Evolutionary conservation across 164 flowering plant genomes (phyloP).

Genomic region (Aristolochia contorta): DNA sequence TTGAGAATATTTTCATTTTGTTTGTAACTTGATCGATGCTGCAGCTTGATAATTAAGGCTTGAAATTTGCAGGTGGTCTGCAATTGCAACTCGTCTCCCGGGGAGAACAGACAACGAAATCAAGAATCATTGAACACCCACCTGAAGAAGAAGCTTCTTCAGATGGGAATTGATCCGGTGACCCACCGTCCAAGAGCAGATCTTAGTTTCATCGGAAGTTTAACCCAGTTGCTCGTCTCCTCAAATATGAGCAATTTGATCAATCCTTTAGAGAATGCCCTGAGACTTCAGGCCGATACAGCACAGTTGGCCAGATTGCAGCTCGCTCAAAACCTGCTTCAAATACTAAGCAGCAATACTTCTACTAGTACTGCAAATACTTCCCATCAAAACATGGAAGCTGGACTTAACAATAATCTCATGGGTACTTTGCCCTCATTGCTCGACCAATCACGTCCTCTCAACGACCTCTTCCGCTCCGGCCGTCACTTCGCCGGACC

Average conservation of each 20-base stretch:
- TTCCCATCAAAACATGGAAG: conserved; percentile 14
- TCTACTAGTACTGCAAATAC: not conserved
- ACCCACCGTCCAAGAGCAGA: conserved; percentile 62
- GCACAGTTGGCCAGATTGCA: conserved; percentile 39
- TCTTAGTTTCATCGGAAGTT: conserved; percentile 27
- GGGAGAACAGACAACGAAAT: conserved; percentile 69
- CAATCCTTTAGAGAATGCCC: conserved; percentile 34
- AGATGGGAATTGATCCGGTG: conserved; percentile 56
- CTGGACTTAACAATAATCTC: conserved; percentile 3
- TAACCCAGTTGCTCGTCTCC: conserved; percentile 27
- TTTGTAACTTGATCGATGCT: too few relatives aligned
- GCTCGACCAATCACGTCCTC: conserved; percentile 1
- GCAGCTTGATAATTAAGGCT: too few relatives aligned
- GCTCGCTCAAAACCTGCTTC: conserved; percentile 32
- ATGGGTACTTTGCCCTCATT: conserved; percentile 6
- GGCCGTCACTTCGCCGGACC: conserved; percentile 3
- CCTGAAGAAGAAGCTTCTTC: conserved; percentile 48
- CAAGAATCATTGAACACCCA: conserved; percentile 72
- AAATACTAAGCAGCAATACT: conserved; percentile 12
- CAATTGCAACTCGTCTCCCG: conserved; percentile 57
- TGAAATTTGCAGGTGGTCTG: conserved; percentile 61
- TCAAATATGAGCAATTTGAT: conserved; percentile 17
- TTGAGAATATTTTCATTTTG: too few relatives aligned
- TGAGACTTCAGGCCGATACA: conserved; percentile 36
- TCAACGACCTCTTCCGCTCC: not conserved